Conservation (phyloP, 1,284 basidiomycete species). For the Pseudozyma tsukubaensis region DNA sequence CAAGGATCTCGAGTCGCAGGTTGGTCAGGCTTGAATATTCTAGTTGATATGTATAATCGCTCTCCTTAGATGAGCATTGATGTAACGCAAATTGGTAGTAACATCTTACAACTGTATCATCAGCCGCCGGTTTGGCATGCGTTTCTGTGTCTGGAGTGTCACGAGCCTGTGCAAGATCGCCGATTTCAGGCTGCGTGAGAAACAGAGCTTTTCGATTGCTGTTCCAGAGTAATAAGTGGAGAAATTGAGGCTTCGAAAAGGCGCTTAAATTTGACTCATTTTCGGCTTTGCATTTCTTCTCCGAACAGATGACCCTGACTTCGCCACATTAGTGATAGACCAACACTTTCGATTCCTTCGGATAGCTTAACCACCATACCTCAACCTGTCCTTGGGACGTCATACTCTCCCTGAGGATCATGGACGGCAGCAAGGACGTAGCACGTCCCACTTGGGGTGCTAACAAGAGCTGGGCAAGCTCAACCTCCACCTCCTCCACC, state of each 20-base stretch:
- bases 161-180: too few relatives aligned
- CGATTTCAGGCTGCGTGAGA: too few relatives aligned
- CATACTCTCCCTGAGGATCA: neutral
- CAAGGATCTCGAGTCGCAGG: constrained; percentile 40
- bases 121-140: too few relatives aligned
- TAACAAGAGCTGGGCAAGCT: constrained; percentile 22
- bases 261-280: neutral
- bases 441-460: constrained; percentile 19
- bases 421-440: constrained; percentile 11
- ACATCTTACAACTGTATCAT: too few relatives aligned
- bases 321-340: constrained; percentile 15
- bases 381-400: too few relatives aligned
- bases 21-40: constrained; percentile 9
- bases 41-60: too few relatives aligned
- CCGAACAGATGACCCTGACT: constrained; percentile 12
- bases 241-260: constrained; percentile 9
- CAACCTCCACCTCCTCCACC: constrained; percentile 5
- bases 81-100: too few relatives aligned
- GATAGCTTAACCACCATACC: neutral
- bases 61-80: too few relatives aligned
- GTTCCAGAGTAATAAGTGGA: neutral
- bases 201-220: too few relatives aligned
- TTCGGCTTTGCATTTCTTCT: constrained; percentile 39
- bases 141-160: too few relatives aligned
- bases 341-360: constrained; percentile 9